A percentile compares a stretch with the other conserved stretches of the same genome.
Conservation (phyloP, 169 alveolate species). For the Perkinsus marinus region DNA sequence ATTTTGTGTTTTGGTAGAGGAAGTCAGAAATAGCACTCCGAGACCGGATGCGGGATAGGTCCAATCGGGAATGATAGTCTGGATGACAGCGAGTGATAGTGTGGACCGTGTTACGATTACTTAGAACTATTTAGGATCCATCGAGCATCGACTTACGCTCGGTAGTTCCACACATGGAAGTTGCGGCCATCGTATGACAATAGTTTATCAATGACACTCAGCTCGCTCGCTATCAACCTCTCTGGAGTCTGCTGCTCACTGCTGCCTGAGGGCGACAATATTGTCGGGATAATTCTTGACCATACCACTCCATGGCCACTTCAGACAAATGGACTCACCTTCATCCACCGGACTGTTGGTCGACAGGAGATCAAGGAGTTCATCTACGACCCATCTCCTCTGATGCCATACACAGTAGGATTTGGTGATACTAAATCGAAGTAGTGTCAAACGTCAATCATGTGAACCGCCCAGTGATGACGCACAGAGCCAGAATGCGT, state of each 20-base stretch:
- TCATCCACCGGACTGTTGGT: background rate
- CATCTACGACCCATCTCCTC: background rate
- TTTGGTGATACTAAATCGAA: background rate
- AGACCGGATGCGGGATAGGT: too few species aligned
- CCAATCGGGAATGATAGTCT: too few species aligned
- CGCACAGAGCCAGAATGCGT: too few species aligned
- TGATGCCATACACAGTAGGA: slow-evolving; percentile 2
- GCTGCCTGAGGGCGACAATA: too few species aligned
- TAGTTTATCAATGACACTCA: slow-evolving; percentile 7
- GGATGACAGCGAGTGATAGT: too few species aligned
- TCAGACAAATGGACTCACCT: background rate
- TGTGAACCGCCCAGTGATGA: background rate
- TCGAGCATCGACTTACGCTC: background rate
- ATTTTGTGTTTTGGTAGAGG: too few species aligned
- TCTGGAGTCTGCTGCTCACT: background rate
- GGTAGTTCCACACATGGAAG: slow-evolving; percentile 30
- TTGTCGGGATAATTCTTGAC: too few species aligned
- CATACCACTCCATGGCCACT: too few species aligned
- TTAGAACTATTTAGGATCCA: too few species aligned
- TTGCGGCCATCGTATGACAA: slow-evolving; percentile 19
- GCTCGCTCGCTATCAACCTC: background rate
- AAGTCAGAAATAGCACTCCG: too few species aligned
- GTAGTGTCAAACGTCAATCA: background rate
- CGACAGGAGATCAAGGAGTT: background rate
- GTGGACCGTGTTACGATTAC: too few species aligned